Evolutionary conservation across 2,329 filamentous ascomycete genomes (phyloP).

Genomic region (Aspergillus luchuensis): DNA sequence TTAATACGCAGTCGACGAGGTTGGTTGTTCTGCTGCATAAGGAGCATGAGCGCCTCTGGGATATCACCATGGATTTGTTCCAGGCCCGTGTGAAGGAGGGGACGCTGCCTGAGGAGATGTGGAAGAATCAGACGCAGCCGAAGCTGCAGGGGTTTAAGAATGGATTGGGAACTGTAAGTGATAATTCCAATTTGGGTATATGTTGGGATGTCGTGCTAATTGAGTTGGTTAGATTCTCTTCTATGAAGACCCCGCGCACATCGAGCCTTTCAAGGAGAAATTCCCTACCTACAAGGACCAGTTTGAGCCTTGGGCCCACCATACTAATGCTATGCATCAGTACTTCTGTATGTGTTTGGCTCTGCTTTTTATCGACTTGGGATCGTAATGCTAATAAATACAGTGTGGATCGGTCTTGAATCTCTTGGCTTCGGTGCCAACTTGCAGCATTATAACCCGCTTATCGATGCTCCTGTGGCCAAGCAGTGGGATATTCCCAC

Average conservation of each 20-base stretch:
- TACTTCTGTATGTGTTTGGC: constrained; percentile 54
- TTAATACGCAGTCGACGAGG: constrained; percentile 86
- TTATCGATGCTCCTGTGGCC: constrained; percentile 73
- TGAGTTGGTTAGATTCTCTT: constrained; percentile 63
- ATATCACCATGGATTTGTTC: constrained; percentile 65
- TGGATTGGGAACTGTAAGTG: constrained; percentile 70
- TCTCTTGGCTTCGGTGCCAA: constrained; percentile 83
- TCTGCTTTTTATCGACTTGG: background rate
- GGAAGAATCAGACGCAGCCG: constrained; percentile 50
- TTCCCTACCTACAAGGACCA: constrained; percentile 75
- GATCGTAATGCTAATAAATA: background rate
- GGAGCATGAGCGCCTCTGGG: constrained; percentile 89
- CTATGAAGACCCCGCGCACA: constrained; percentile 74
- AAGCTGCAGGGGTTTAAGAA: constrained; percentile 64
- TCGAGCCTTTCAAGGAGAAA: constrained; percentile 67
- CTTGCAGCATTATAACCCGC: constrained; percentile 90
- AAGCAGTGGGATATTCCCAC: constrained; percentile 69
- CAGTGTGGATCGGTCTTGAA: constrained; percentile 78
- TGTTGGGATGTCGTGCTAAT: background rate
- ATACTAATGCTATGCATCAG: constrained; percentile 82
- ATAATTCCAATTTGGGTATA: background rate
- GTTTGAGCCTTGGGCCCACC: constrained; percentile 75
- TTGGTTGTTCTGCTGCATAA: constrained; percentile 75
- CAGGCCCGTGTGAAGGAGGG: constrained; percentile 67
- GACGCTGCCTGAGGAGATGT: constrained; percentile 53